Evolutionary conservation across 306 rosid species (phyloP), one percentile per base, ranked within the genome.

Genomic region (Fragaria nilgerrensis): DNA sequence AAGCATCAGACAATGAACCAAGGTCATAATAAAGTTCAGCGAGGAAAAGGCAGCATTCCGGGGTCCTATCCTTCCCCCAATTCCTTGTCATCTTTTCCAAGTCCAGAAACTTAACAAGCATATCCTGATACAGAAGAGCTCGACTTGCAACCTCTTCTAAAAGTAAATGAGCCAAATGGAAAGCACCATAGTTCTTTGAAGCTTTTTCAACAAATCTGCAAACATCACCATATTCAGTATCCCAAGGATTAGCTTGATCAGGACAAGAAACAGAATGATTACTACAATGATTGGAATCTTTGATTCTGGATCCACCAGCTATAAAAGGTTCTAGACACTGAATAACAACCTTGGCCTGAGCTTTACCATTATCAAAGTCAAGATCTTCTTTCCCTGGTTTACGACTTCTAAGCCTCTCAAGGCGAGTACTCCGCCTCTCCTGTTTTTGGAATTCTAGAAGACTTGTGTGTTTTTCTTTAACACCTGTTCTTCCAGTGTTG

Each of bases 401-500:
- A 83, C 96, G 96, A 80, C 91, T 95, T 75, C 97, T 91, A 53
- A 94, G 98, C 87, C 98, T 89, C 79, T 93, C 98, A 68, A 94
- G 96, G 79, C 97, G 97, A 83, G 91, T 83, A 85, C 98, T 95
- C 78, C 98, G 88, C 81, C 98, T 88, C 82, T 95, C 98, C 76
- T 95, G 96, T 9, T 93, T 96, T 64, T 90, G 96, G 77, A 92
- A 94, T 73, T 90, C 98, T 63, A 87, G 84, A 67, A 58, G 48
- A 79, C 79, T 87, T 58, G 79, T 79, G 83, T 92, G 93, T 79
- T 85, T 92, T 73, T 89, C 98, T 88, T 86, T 95, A 72, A 70
- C 58, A 75, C 83, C 78, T 75, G 83, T 72, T 58, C 45, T 85
- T 79, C 90, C 98, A 49, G 79, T 36, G 64, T 66, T 79, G 74